A percentile compares a stretch with the other conserved stretches of the same genome.
phyloP scores from a whole-genome alignment of 805 yeast genomes.

The Cyberlindnera euphorbiiphila region DNA sequence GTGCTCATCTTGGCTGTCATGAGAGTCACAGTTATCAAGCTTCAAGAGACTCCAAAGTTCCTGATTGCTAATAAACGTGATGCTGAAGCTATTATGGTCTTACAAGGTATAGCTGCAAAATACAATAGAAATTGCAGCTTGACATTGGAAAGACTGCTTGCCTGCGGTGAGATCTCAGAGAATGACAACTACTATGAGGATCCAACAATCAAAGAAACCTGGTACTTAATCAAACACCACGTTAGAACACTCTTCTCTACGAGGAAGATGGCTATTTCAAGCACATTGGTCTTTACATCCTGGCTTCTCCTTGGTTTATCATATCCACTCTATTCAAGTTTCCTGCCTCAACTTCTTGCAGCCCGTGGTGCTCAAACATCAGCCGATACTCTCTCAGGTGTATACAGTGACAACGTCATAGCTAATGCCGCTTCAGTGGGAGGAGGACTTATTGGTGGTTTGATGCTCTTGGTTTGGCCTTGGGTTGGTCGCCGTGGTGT shows the following conservation, averaged over 20 bases:
- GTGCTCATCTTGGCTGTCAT: slow-evolving; percentile 43
- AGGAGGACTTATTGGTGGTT: slow-evolving; percentile 50
- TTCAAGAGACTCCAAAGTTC: slow-evolving; percentile 52
- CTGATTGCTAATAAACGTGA: slow-evolving; percentile 46
- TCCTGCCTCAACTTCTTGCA: slow-evolving; percentile 46
- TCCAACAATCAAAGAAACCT: slow-evolving; percentile 28
- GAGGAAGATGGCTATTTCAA: slow-evolving; percentile 35
- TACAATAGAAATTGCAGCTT: slow-evolving; percentile 38
- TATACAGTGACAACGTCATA: slow-evolving; percentile 44
- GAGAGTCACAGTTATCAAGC: slow-evolving; percentile 40
- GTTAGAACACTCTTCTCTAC: slow-evolving; percentile 41
- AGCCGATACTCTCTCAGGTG: slow-evolving; percentile 36
- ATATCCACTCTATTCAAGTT: slow-evolving; percentile 48
- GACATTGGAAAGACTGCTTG: slow-evolving; percentile 41
- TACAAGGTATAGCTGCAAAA: slow-evolving; percentile 43
- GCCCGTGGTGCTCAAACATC: slow-evolving; percentile 44
- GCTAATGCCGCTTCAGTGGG: slow-evolving; percentile 40
- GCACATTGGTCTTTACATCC: slow-evolving; percentile 38
- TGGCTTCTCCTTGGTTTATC: slow-evolving; percentile 55
- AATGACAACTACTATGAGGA: slow-evolving; percentile 26
- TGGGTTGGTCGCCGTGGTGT: slow-evolving; percentile 54
- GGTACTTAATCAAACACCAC: slow-evolving; percentile 33
- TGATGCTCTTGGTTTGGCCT: slow-evolving; percentile 21
- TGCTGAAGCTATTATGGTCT: slow-evolving; percentile 41
- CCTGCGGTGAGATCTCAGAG: slow-evolving; percentile 39